A percentile compares a stretch with the other conserved stretches of the same genome.
Evolutionary conservation across 495 filamentous ascomycete species (phyloP).

Genomic region (Penicilliopsis zonata): DNA sequence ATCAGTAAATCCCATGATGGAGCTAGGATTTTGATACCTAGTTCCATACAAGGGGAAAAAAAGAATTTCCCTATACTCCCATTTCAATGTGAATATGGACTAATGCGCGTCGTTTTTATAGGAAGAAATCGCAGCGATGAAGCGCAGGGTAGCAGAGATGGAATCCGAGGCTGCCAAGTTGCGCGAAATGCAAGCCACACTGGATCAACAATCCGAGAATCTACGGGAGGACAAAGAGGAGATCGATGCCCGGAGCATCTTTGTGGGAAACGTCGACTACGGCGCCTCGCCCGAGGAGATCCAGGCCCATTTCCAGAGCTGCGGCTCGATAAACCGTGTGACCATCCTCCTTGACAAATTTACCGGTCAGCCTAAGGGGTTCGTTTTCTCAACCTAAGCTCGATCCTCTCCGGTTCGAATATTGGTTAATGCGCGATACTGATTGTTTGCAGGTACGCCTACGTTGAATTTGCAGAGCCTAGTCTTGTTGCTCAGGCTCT

Average conservation of each 20-base stretch:
- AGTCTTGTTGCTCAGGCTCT: slow-evolving; percentile 86
- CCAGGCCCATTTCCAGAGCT: slow-evolving; percentile 96
- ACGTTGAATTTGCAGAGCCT: slow-evolving; percentile 97
- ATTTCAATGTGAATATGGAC: not conserved
- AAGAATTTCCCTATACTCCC: not conserved
- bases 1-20: too few relatives aligned
- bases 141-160: slow-evolving; percentile 96
- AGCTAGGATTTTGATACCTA: too few relatives aligned
- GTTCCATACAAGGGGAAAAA: too few relatives aligned
- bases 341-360: slow-evolving; percentile 98
- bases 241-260: slow-evolving; percentile 89
- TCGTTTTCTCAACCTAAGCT: slow-evolving; percentile 28
- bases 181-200: slow-evolving; percentile 85
- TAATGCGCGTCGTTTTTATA: slow-evolving; percentile 15
- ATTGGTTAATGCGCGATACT: slow-evolving; percentile 10
- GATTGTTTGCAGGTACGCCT: slow-evolving; percentile 71
- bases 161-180: slow-evolving; percentile 94
- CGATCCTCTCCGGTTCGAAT: slow-evolving; percentile 17
- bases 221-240: slow-evolving; percentile 91
- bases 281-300: slow-evolving; percentile 97
- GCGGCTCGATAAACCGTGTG: slow-evolving; percentile 94
- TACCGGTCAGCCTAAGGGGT: slow-evolving; percentile 97
- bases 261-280: slow-evolving; percentile 99
- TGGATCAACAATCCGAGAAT: slow-evolving; percentile 75
- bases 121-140: slow-evolving; percentile 98